A percentile compares a stretch with the other conserved stretches of the same genome.
Conservation (phyloP, 345 rosid genomes). For the Pugionium dolabratum region DNA sequence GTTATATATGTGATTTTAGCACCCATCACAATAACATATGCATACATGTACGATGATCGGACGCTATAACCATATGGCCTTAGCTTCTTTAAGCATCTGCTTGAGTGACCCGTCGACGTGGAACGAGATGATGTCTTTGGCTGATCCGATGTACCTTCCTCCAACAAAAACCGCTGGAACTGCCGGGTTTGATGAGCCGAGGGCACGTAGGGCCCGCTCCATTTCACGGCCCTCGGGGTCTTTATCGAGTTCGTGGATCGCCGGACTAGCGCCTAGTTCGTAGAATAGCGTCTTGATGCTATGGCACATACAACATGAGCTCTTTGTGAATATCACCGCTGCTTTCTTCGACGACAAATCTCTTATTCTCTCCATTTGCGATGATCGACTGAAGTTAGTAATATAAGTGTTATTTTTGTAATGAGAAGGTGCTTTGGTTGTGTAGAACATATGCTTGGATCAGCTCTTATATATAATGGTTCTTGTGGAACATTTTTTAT, state of each 20-base stretch:
- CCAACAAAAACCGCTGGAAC: constrained; percentile 98
- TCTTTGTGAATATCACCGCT: constrained; percentile 95
- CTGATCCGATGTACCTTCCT: constrained; percentile 83
- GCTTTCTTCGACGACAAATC: constrained; percentile 89
- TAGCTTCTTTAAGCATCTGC: constrained; percentile 92
- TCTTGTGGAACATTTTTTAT: constrained; percentile 29
- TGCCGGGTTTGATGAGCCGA: constrained; percentile 66
- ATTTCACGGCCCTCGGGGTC: constrained; percentile 77
- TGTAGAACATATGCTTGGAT: constrained; percentile 36
- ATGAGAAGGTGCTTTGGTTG: constrained; percentile 19
- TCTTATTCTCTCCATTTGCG: constrained; percentile 66
- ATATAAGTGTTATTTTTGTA: constrained; percentile 1
- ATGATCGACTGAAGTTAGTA: constrained; percentile 3
- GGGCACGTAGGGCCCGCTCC: constrained; percentile 61
- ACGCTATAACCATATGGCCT: constrained; percentile 85
- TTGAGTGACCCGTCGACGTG: constrained; percentile 91
- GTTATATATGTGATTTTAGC: not conserved
- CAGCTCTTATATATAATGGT: constrained; percentile 68
- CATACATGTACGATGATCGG: constrained; percentile 12
- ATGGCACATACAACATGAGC: constrained; percentile 96
- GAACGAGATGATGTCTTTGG: constrained; percentile 83
- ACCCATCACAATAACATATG: not conserved
- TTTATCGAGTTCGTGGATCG: constrained; percentile 84
- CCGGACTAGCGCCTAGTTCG: constrained; percentile 96
- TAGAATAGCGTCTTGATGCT: constrained; percentile 92